Conservation (phyloP, 2,329 filamentous ascomycete genomes). For the Thielaviopsis euricoi region DNA sequence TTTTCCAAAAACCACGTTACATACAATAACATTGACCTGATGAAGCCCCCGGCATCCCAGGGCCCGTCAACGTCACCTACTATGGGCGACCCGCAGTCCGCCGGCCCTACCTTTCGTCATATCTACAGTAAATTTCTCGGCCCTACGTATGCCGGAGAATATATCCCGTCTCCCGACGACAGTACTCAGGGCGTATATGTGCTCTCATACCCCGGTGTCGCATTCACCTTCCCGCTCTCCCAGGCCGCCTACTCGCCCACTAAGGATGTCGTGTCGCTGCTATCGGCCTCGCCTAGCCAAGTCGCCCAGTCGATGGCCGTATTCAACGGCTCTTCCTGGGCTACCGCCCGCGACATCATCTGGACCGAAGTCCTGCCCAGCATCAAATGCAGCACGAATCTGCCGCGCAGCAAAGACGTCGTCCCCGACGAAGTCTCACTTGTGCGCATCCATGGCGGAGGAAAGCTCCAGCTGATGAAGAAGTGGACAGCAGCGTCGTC, state of each 20-base stretch:
- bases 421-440: conserved; percentile 81
- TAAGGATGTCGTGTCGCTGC: conserved; percentile 70
- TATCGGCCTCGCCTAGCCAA: conserved; percentile 62
- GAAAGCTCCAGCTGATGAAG: conserved; percentile 60
- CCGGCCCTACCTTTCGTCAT: conserved; percentile 66
- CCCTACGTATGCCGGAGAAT: conserved; percentile 87
- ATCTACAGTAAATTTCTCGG: conserved; percentile 90
- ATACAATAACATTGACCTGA: conserved; percentile 65
- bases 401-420: conserved; percentile 56
- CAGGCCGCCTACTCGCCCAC: conserved; percentile 55
- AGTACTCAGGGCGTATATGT: conserved; percentile 59
- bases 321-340: conserved; percentile 82
- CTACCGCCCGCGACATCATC: conserved; percentile 57
- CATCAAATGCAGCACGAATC: conserved; percentile 52
- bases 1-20: conserved; percentile 72
- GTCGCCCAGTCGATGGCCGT: conserved; percentile 77
- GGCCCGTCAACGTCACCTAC: conserved; percentile 19
- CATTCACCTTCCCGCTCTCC: conserved; percentile 75
- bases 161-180: conserved; percentile 35
- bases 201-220: conserved; percentile 84
- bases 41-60: conserved; percentile 35
- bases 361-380: conserved; percentile 62
- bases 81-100: conserved; percentile 20
- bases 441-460: conserved; percentile 61
- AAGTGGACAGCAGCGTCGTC: conserved; percentile 50